Percentiles rank a stretch among this genome's conserved stretches.
phyloP scores from a whole-genome alignment of 1,139 yeast genomes.

The Petasospora fabianii region DNA sequence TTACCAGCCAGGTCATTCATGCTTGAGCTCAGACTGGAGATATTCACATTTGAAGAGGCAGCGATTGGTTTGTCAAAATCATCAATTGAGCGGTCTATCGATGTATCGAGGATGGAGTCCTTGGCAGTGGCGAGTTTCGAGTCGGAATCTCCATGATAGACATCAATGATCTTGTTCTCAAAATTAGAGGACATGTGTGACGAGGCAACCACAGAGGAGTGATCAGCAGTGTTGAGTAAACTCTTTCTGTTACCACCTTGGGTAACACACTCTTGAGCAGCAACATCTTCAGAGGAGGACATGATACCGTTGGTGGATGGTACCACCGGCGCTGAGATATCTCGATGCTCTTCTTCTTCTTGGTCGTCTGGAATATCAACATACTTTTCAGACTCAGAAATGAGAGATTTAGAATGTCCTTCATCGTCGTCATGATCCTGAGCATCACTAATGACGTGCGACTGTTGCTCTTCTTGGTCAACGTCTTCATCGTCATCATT shows the following conservation, averaged over 20 bases:
- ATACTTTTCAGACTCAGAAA: too few species aligned
- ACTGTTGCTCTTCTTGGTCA: not conserved
- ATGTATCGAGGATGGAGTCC: constrained; percentile 4
- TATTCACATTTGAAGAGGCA: constrained; percentile 26
- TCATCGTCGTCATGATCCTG: not conserved
- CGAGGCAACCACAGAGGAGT: constrained; percentile 8
- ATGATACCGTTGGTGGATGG: too few species aligned
- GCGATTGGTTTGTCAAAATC: constrained; percentile 26
- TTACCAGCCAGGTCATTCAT: constrained; percentile 21
- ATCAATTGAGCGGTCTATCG: constrained; percentile 11
- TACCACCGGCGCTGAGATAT: too few species aligned
- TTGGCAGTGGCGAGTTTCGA: constrained; percentile 13
- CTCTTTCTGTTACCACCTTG: not conserved
- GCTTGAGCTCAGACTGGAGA: constrained; percentile 22
- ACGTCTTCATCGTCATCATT: constrained; percentile 4
- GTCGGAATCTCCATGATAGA: constrained; percentile 20
- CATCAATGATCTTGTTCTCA: constrained; percentile 25
- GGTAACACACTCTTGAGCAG: constrained; percentile 8
- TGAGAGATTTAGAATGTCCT: too few species aligned
- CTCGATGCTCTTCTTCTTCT: not conserved
- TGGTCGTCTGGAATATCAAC: too few species aligned
- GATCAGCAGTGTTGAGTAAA: constrained; percentile 2
- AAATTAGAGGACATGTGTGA: constrained; percentile 20
- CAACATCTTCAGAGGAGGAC: constrained; percentile 9
- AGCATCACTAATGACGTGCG: not conserved